Base-by-base conservation (phyloP, 345 rosid genomes). In the Populus deltoides region DNA sequence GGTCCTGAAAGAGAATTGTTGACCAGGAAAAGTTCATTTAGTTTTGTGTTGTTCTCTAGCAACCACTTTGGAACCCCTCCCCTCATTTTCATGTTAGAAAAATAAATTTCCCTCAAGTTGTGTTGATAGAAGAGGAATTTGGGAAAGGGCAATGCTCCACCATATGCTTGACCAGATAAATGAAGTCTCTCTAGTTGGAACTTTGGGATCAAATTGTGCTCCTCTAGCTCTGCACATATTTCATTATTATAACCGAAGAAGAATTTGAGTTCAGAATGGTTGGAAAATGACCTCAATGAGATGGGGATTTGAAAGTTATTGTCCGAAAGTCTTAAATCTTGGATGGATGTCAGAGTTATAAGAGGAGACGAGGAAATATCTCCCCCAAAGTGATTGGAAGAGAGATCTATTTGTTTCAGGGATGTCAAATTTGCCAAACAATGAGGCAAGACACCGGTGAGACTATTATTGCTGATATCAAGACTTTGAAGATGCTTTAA, bases 11-110 rank as follows among this genome's bases (percentile, higher is more conserved):
- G 35, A 17, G 70, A 57, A 39, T 43, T 79, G 1, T 51, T 45
- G 2, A 0, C 8, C 10, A 86, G 20, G 4, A 6, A 0, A 2
- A 83, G 51, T 0, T 0, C 0, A 2, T 62, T 13, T 20, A 86
- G 61, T 0, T 53, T 38, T 43, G 81, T 61, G 45, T 86, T 86
- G 71, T 86, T 86, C 20, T 35, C 18, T 5, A 86, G 25, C 53
- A 83, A 68, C 88, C 88, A 86, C 51, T 6, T 0, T 1, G 83
- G 88, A 36, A 81, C 45, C n/a, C 18, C 22, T 10, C 35, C 70
- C 16, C 3, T 9, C 20, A 66, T 12, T 10, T 16, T 66, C 8
- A 7, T 31, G 70, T 66, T 18, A 27, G 43, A 66, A 36, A 66
- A 36, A 33, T 31, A 38, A 66, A 66, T 13, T 3, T 4, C 7